Evolutionary conservation across 768 basidiomycete species (phyloP), one percentile per base, ranked within the genome.

Genomic region (Suillus hirtellus): DNA sequence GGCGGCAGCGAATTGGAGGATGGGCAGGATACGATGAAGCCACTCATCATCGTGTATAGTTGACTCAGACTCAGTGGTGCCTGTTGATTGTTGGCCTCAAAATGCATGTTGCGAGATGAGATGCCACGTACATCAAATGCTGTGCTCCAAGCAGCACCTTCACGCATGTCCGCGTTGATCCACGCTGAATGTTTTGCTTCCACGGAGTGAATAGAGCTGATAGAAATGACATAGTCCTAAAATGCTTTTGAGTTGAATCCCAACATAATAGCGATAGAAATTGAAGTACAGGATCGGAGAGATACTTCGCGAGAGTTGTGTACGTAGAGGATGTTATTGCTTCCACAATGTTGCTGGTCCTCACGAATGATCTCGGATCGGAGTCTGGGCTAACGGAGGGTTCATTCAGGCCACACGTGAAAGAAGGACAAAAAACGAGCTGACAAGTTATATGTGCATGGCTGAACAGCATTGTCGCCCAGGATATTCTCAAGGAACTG

Each of bases 141-240:
- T 4, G 81, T 80, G 59, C 81, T 83, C 87, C 88, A 89, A 1
- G 84, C 78, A 43, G 81, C 78, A 24, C 73, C 72, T 59, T 82
- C 77, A 64, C 76, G 73, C 46, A 85, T 80, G 17, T 83, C 79
- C 1, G 81, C 80, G 65, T 79, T 77, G 42, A 90, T 73, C 87
- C 87, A 90, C 1, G 82, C 76, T n/a, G 85, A 80, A 62, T 90
- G 89, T 40, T 87, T 82, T 27, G 86, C 80, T 69, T 90, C 87
- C 60, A 81, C 82, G 17, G 84, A 77, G 53, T 87, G 79, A 65
- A 89, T 83, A 59, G 79, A 78, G 4, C 81, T 87, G 7, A 85
- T 85, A 19, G 81, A 82, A 34, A 83, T 80, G n/a, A 85, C 69
- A 71, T 81, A 82, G 24, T 72, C 76, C 63, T 78, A 35, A 19